Evolutionary conservation across 2,329 filamentous ascomycete genomes (phyloP).

Genomic region (Plectosphaerella sp.): DNA sequence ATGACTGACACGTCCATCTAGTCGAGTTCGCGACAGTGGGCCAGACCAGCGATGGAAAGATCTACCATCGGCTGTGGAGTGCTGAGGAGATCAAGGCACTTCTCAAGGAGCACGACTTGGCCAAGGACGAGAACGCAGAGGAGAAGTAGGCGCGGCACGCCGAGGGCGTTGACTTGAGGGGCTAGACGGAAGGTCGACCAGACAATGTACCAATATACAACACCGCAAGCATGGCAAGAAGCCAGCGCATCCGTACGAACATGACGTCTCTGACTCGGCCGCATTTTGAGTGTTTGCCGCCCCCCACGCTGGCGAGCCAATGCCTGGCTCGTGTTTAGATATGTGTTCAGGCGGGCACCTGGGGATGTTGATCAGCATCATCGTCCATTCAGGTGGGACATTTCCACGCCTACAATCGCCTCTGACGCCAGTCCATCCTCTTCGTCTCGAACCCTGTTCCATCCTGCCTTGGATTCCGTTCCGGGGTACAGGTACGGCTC

Average conservation of each 20-base stretch:
- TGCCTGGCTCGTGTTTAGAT: neutral
- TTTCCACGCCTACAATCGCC: slow-evolving; percentile 33
- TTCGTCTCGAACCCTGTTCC: slow-evolving; percentile 47
- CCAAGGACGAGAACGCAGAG: slow-evolving; percentile 74
- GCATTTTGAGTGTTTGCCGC: too few species aligned
- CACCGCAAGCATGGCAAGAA: neutral
- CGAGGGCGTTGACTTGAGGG: too few species aligned
- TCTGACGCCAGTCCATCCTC: slow-evolving; percentile 37
- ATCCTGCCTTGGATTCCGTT: slow-evolving; percentile 24
- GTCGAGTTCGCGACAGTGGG: slow-evolving; percentile 98
- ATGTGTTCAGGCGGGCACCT: neutral
- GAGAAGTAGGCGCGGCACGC: slow-evolving; percentile 43
- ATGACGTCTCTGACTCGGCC: neutral
- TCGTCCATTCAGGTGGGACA: slow-evolving; percentile 21
- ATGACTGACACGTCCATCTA: slow-evolving; percentile 33
- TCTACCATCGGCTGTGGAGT: slow-evolving; percentile 97
- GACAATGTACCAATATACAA: neutral
- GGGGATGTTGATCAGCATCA: slow-evolving; percentile 10
- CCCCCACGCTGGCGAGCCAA: neutral
- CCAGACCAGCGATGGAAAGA: slow-evolving; percentile 89
- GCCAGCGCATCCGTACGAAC: too few species aligned
- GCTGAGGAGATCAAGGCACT: slow-evolving; percentile 94
- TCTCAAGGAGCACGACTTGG: slow-evolving; percentile 91
- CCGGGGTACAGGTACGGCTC: slow-evolving; percentile 51
- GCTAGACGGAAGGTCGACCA: neutral